Base-by-base conservation (phyloP, 1,284 basidiomycete genomes). In the Filobasidium uniguttulatum region DNA sequence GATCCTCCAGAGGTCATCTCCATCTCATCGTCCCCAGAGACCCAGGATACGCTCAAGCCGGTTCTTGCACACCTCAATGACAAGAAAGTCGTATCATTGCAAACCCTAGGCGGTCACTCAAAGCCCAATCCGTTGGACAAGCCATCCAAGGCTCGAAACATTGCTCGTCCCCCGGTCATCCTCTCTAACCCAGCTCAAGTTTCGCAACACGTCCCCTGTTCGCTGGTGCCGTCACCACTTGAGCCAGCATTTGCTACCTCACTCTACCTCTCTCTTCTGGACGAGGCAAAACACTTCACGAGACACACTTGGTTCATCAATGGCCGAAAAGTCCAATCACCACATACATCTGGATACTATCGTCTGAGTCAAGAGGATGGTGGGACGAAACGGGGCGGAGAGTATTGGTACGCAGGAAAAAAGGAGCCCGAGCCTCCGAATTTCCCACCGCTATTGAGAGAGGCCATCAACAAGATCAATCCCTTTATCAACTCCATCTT, bases 381-480 rank as follows among this genome's bases (percentile, higher is more conserved):
- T 29, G 50, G 36, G 19, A 28, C 22, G 15, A 26, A 46, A 29
- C 55, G 56, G 28, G 56, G 50, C 19, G 45, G 28, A 1, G 49
- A 56, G 29, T 46, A 40, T 23, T 44, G 35, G 46, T 65, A 63
- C 41, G 58, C 61, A n/a, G 60, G 1, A 53, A 41, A 14, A 55
- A 56, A 38, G 50, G 44, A 40, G 22, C 33, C 44, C 28, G 45
- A 52, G 26, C 50, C 57, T 9, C 43, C 52, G 37, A 55, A 65
- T 0, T 93, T 90, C 60, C 79, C 82, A 2, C 63, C 74, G 1
- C 72, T 75, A 1, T 83, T 94, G 78, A 81, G 84, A 62, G 76
- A 80, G 57, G 87, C 87, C 1, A 88, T 86, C 57, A 62, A 71
- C 36, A 76, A 84, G 25, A 71, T 94, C 15, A 86, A 90, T 63